Evolutionary conservation across 768 basidiomycete species (phyloP).

Genomic region (Butyriboletus loyo): DNA sequence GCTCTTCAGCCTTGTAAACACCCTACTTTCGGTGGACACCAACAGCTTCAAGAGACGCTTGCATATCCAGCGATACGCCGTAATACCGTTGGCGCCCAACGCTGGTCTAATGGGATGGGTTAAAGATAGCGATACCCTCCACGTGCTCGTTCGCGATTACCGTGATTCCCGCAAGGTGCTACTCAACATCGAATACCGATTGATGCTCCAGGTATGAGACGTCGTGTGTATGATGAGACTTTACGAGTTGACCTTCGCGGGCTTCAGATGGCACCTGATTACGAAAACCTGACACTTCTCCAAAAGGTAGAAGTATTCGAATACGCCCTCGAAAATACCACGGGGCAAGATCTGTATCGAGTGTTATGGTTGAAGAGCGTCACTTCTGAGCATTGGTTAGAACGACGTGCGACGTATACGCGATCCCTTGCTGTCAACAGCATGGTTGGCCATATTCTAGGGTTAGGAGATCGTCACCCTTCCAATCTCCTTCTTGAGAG

Average conservation of each 20-base stretch:
- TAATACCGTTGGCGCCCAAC: conserved; percentile 93
- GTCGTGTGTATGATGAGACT: conserved; percentile 55
- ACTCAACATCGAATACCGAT: conserved; percentile 95
- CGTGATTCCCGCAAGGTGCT: conserved; percentile 95
- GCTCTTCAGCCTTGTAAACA: conserved; percentile 95
- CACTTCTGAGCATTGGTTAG: conserved; percentile 97
- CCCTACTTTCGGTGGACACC: conserved; percentile 86
- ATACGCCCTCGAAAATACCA: conserved; percentile 97
- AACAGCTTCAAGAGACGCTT: conserved; percentile 94
- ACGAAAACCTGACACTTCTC: conserved; percentile 87
- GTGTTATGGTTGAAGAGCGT: conserved; percentile 94
- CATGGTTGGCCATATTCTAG: conserved; percentile 98
- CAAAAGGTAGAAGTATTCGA: conserved; percentile 99
- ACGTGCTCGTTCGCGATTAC: conserved; percentile 94
- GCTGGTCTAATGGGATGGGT: conserved; percentile 96
- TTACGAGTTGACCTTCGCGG: neutral
- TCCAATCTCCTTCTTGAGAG: conserved; percentile 92
- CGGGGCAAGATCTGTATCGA: conserved; percentile 94
- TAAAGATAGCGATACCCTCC: conserved; percentile 90
- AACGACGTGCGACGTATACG: conserved; percentile 93
- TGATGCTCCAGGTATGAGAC: conserved; percentile 91
- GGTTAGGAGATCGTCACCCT: conserved; percentile 96
- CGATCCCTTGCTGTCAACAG: conserved; percentile 94
- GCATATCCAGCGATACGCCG: conserved; percentile 89
- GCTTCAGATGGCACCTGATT: conserved; percentile 95